Percentiles rank a stretch among this genome's conserved stretches.
phyloP scores from a whole-genome alignment of 2,329 filamentous ascomycete genomes.

The Cytospora mali region DNA sequence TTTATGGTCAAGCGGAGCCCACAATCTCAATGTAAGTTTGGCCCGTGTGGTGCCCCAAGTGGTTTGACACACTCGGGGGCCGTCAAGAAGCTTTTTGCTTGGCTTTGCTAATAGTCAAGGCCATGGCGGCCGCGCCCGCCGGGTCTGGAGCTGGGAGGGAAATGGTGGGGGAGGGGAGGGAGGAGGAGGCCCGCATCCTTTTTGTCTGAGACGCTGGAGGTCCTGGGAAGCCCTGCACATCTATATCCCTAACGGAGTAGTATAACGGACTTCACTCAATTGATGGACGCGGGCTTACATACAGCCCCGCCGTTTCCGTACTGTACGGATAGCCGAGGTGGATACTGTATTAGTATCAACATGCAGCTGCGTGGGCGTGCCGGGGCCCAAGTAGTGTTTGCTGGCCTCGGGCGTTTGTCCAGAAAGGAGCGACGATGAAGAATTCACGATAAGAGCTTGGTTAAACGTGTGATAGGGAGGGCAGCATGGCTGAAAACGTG shows the following conservation, averaged over 20 bases:
- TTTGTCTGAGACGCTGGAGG: neutral
- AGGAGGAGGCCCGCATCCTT: neutral
- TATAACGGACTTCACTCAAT: too few relatives aligned
- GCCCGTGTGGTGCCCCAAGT: neutral
- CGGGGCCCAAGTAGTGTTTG: slow-evolving; percentile 13
- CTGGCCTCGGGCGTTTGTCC: slow-evolving; percentile 17
- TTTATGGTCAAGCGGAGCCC: neutral
- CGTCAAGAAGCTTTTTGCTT: neutral
- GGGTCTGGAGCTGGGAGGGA: neutral
- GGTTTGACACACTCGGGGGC: neutral
- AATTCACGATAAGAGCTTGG: neutral
- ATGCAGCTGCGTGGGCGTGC: slow-evolving; percentile 2
- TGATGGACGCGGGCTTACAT: neutral
- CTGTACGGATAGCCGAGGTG: neutral
- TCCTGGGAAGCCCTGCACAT: neutral
- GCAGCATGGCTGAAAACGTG: slow-evolving; percentile 11
- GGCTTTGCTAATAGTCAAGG: neutral
- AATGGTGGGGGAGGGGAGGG: neutral
- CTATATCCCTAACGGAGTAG: neutral
- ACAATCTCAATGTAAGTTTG: neutral
- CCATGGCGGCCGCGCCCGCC: neutral
- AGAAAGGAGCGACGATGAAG: slow-evolving; percentile 5
- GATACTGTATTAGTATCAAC: neutral
- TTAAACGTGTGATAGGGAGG: neutral
- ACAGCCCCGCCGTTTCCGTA: neutral